Conservation (phyloP, 495 filamentous ascomycete genomes). For the Astrocystis sublimbata region DNA sequence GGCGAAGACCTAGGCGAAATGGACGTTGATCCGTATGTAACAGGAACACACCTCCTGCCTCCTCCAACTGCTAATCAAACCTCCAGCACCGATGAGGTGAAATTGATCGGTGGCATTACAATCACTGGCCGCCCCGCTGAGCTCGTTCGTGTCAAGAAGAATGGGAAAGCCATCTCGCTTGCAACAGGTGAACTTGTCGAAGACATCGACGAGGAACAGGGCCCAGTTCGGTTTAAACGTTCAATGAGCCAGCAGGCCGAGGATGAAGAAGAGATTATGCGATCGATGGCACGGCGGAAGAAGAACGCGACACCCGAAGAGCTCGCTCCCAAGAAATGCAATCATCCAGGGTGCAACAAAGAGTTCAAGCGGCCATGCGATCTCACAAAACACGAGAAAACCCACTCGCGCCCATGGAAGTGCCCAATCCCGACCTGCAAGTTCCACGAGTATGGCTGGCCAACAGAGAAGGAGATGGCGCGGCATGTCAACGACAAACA, state of each 20-base stretch:
- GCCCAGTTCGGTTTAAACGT: conserved; percentile 59
- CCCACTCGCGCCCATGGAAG: conserved; percentile 93
- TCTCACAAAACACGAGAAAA: conserved; percentile 95
- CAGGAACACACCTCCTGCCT: not conserved
- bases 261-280: conserved; percentile 73
- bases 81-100: conserved; percentile 63
- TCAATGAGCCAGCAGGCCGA: conserved; percentile 58
- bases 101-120: conserved; percentile 72
- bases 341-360: conserved; percentile 71
- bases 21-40: conserved; percentile 56
- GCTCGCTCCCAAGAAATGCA: conserved; percentile 69
- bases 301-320: conserved; percentile 74
- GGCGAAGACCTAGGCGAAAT: conserved; percentile 47
- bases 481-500: conserved; percentile 96
- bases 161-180: conserved; percentile 74
- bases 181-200: conserved; percentile 59
- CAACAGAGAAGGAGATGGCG: conserved; percentile 95
- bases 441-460: conserved; percentile 85
- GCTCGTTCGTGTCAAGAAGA: conserved; percentile 72
- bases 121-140: conserved; percentile 75
- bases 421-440: conserved; percentile 79
- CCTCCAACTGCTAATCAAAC: conserved; percentile 39
- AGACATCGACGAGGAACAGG: conserved; percentile 46
- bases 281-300: conserved; percentile 88
- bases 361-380: conserved; percentile 92